phyloP scores from a whole-genome alignment of 148 eudicot genomes.

The Chenopodium quinoa region DNA sequence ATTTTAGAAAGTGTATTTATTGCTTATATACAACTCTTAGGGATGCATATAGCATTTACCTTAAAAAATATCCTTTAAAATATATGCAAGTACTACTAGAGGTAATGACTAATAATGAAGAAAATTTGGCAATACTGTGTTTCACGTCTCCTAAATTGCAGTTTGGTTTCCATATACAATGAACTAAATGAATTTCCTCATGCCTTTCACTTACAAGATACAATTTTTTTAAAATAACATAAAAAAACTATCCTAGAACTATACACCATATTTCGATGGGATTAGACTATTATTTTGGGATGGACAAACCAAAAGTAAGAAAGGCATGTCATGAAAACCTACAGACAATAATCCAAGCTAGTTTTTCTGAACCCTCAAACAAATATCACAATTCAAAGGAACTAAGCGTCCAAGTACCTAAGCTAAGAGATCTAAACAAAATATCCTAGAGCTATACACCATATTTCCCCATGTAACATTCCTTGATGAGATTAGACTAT shows the following conservation, averaged over 20 bases:
- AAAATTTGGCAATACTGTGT: neutral
- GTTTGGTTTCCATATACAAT: neutral
- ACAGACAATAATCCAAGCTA: neutral
- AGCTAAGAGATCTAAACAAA: neutral
- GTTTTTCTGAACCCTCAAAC: neutral
- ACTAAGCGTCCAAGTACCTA: neutral
- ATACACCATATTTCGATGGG: neutral
- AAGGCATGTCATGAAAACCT: neutral
- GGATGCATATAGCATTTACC: too few relatives aligned
- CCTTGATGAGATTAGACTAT: neutral
- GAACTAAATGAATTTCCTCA: neutral
- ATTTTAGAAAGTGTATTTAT: too few relatives aligned
- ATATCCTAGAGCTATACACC: neutral
- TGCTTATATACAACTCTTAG: too few relatives aligned
- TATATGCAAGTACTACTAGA: neutral
- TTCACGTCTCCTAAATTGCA: neutral
- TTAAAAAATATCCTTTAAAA: neutral
- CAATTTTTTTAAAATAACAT: neutral
- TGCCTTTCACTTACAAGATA: neutral
- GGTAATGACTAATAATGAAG: neutral
- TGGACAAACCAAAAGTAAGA: neutral
- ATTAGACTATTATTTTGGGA: neutral
- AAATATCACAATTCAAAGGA: neutral
- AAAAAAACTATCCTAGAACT: neutral
- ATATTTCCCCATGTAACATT: neutral